Conservation (phyloP, 352 stramenopile genomes). For the Elongisporangium anandrum region DNA sequence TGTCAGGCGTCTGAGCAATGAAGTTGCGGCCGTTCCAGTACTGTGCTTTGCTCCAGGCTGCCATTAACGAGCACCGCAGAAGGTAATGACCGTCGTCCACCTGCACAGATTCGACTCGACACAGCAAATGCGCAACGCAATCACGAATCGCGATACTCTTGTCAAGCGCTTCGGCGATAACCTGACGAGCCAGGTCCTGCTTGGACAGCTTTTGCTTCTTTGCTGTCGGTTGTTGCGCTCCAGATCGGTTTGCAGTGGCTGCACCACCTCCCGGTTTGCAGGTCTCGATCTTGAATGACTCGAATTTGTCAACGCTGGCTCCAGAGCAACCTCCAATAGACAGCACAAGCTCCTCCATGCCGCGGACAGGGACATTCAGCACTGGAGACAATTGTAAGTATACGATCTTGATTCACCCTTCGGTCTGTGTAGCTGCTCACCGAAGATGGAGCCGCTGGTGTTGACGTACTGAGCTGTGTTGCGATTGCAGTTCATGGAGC, state of each 20-base stretch:
- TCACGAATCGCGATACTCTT: slow-evolving; percentile 39
- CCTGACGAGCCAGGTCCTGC: slow-evolving; percentile 37
- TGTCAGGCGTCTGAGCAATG: slow-evolving; percentile 23
- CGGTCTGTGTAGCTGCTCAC: slow-evolving; percentile 16
- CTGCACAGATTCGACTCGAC: slow-evolving; percentile 56
- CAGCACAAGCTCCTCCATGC: slow-evolving; percentile 77
- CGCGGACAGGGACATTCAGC: slow-evolving; percentile 64
- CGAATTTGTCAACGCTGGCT: slow-evolving; percentile 57
- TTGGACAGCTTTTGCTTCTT: slow-evolving; percentile 63
- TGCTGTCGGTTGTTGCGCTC: background rate
- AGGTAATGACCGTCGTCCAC: slow-evolving; percentile 69
- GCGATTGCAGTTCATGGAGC: slow-evolving; percentile 72
- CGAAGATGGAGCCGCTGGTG: slow-evolving; percentile 44
- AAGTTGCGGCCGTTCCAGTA: slow-evolving; percentile 87
- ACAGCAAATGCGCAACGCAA: slow-evolving; percentile 64
- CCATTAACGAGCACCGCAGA: slow-evolving; percentile 62
- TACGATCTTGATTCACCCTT: no score
- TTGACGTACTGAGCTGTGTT: slow-evolving; percentile 63
- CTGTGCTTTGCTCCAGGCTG: slow-evolving; percentile 38
- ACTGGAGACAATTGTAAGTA: slow-evolving; percentile 25
- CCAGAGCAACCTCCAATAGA: slow-evolving; percentile 62
- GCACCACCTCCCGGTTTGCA: slow-evolving; percentile 39
- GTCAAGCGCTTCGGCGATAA: slow-evolving; percentile 20
- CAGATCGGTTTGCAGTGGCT: background rate
- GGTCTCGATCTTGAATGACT: slow-evolving; percentile 31